Percentiles rank a stretch among this genome's conserved stretches.
phyloP scores from a whole-genome alignment of 225 moss, liverwort and hornwort species.

The Straminergon stramineum region DNA sequence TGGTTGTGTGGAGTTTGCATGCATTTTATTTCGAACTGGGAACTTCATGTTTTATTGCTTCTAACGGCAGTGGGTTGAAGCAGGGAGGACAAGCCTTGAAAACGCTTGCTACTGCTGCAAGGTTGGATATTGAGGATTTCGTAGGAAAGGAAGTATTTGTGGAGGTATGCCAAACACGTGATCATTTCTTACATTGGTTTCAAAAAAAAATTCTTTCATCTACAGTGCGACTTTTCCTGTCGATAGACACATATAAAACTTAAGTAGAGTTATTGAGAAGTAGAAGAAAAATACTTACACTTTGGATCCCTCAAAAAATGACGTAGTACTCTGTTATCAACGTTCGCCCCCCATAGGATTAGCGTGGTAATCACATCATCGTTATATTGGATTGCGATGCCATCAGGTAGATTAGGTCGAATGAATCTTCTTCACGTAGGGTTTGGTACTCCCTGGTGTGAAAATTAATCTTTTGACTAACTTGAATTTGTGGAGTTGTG shows the following conservation, averaged over 20 bases:
- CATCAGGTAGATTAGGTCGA: background rate
- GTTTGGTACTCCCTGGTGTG: background rate
- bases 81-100: slow-evolving; percentile 76
- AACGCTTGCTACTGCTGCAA: slow-evolving; percentile 74
- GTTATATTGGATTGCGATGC: background rate
- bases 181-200: background rate
- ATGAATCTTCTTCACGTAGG: background rate
- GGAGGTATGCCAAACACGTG: slow-evolving; percentile 34
- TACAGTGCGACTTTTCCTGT: background rate
- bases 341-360: background rate
- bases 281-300: background rate
- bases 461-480: background rate
- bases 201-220: background rate
- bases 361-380: background rate
- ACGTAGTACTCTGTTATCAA: background rate
- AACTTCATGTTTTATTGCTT: background rate
- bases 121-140: slow-evolving; percentile 83
- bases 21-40: background rate
- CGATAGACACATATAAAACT: background rate
- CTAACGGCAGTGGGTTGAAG: background rate
- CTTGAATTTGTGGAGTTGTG: background rate
- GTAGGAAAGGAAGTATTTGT: slow-evolving; percentile 78
- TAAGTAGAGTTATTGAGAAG: background rate
- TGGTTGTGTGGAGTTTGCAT: background rate
- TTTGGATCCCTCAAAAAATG: background rate